Conservation (phyloP, 805 yeast genomes). For the Pichia sporocuriosa region DNA sequence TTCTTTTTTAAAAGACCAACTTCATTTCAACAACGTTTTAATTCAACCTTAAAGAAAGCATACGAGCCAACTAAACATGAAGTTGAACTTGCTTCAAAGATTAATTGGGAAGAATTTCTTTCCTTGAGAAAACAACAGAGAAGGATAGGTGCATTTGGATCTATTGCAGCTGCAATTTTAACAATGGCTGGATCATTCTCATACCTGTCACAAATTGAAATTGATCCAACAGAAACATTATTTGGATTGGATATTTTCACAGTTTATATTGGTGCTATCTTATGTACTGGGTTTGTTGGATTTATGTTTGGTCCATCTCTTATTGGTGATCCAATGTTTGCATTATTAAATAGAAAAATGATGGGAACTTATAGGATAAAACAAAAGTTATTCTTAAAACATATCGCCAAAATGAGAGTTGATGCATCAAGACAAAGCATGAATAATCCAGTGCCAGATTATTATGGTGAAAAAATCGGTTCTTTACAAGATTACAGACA, state of each 20-base stretch:
- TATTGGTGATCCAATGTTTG: constrained; percentile 64
- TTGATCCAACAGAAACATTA: constrained; percentile 84
- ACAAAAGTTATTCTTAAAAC: constrained; percentile 69
- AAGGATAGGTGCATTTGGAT: constrained; percentile 57
- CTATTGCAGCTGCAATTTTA: constrained; percentile 57
- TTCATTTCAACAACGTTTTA: constrained; percentile 6
- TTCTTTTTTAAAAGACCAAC: constrained; percentile 2
- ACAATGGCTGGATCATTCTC: constrained; percentile 69
- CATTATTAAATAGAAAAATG: constrained; percentile 40
- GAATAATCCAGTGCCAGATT: constrained; percentile 96
- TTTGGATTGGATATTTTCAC: constrained; percentile 88
- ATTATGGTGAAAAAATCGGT: constrained; percentile 93
- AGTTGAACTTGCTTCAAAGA: constrained; percentile 18
- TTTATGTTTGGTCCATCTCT: constrained; percentile 75
- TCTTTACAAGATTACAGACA: constrained; percentile 81
- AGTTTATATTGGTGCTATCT: constrained; percentile 67
- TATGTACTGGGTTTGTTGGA: constrained; percentile 70
- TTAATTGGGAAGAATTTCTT: constrained; percentile 80
- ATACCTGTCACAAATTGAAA: constrained; percentile 70
- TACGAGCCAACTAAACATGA: constrained; percentile 20
- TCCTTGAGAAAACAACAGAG: constrained; percentile 70
- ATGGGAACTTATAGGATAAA: constrained; percentile 47
- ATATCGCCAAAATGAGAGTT: constrained; percentile 71
- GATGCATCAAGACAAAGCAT: constrained; percentile 89
- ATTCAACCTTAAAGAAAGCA: constrained; percentile 8